Evolutionary conservation across 148 eudicot genomes (phyloP).

Genomic region (Heliosperma pusillum): DNA sequence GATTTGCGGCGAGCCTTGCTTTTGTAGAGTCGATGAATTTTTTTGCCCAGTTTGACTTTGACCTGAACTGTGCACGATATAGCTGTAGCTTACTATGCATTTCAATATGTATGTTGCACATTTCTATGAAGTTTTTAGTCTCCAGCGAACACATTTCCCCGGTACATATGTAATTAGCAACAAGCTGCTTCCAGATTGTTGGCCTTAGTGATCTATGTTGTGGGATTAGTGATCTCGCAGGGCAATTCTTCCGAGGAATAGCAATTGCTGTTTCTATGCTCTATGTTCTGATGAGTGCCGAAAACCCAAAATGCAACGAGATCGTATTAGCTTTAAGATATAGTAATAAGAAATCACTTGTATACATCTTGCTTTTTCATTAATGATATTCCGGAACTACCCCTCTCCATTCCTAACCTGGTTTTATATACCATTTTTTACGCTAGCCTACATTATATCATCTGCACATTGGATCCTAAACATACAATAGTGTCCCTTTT

Average conservation of each 20-base stretch:
- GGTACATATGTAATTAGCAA: not conserved
- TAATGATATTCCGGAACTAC: not conserved
- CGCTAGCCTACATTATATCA: not conserved
- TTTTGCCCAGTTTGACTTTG: not conserved
- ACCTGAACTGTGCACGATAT: not conserved
- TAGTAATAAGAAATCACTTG: not conserved
- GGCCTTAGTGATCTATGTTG: not conserved
- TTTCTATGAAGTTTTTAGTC: not conserved
- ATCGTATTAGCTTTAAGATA: not conserved
- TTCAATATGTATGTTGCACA: not conserved
- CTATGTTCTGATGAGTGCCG: not conserved
- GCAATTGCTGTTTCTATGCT: not conserved
- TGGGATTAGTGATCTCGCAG: not conserved
- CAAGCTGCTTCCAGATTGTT: not conserved
- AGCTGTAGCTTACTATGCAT: not conserved
- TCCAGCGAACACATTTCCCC: not conserved
- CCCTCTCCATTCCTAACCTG: not conserved
- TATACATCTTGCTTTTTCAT: not conserved
- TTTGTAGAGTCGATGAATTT: not conserved
- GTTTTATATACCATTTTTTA: not conserved
- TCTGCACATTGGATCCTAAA: conserved; percentile 3
- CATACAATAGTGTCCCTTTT: not conserved
- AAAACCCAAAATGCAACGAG: not conserved
- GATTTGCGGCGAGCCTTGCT: not conserved
- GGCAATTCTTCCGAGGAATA: not conserved